Evolutionary conservation across 495 filamentous ascomycete genomes (phyloP).

Genomic region (Aspergillus indologenus): DNA sequence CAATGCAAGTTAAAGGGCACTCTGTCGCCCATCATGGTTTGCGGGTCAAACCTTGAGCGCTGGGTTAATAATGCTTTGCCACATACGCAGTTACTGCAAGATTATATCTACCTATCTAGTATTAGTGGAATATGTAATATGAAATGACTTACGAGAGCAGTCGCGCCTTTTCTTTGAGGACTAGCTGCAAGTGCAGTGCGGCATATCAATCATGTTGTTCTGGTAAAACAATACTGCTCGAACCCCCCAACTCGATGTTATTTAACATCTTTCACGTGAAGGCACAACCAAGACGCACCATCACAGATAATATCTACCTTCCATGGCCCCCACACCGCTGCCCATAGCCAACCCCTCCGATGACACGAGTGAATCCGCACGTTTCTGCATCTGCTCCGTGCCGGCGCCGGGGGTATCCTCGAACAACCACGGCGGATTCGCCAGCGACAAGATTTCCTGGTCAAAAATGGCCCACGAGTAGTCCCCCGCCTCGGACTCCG

Average conservation of each 20-base stretch:
- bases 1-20: not conserved
- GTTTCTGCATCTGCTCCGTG: no score
- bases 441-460: constrained; percentile 36
- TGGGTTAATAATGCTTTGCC: not conserved
- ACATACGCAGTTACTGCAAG: not conserved
- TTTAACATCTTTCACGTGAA: no score
- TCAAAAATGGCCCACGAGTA: constrained; percentile 42
- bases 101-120: not conserved
- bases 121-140: constrained; percentile 3
- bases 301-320: no score
- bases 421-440: constrained; percentile 32
- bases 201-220: no score
- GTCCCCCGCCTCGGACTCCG: constrained; percentile 18
- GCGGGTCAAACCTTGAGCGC: constrained; percentile 16
- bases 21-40: constrained; percentile 8
- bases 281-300: no score
- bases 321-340: no score
- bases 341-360: no score
- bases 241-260: no score
- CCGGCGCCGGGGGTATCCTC: constrained; percentile 14
- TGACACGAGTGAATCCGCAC: no score
- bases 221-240: no score
- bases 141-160: constrained; percentile 20
- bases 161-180: not conserved
- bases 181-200: not conserved